phyloP scores from a whole-genome alignment of 2,329 filamentous ascomycete species.

The Epichloe sylvatica region DNA sequence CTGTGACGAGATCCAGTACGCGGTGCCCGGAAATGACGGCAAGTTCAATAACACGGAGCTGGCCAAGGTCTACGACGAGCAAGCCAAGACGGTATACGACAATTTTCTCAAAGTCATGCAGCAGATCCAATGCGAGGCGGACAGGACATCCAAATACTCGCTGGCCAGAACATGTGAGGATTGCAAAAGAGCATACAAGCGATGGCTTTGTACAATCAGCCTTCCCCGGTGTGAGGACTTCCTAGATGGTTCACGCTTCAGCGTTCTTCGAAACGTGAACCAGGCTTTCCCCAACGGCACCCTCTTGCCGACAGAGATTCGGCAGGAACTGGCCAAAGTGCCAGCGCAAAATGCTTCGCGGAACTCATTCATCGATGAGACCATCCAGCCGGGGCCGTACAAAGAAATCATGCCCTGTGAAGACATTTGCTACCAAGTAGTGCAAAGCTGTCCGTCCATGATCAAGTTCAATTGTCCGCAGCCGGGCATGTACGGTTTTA shows the following conservation, averaged over 20 bases:
- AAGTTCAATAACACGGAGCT: slow-evolving; percentile 49
- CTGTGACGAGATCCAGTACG: slow-evolving; percentile 78
- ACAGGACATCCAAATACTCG: slow-evolving; percentile 61
- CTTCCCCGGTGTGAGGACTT: slow-evolving; percentile 90
- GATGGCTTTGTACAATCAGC: slow-evolving; percentile 86
- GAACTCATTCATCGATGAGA: slow-evolving; percentile 56
- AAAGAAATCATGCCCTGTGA: slow-evolving; percentile 84
- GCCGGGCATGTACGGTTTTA: slow-evolving; percentile 19
- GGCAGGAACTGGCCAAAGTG: slow-evolving; percentile 9
- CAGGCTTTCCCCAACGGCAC: slow-evolving; percentile 59
- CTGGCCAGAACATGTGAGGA: slow-evolving; percentile 62
- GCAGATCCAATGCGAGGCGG: slow-evolving; percentile 74
- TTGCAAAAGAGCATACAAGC: slow-evolving; percentile 72
- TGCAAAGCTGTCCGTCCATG: slow-evolving; percentile 67
- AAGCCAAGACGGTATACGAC: slow-evolving; percentile 53
- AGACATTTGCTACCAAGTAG: slow-evolving; percentile 74
- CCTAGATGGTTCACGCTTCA: slow-evolving; percentile 32
- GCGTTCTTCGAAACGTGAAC: slow-evolving; percentile 51
- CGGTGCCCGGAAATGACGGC: slow-evolving; percentile 67
- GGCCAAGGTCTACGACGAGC: slow-evolving; percentile 61
- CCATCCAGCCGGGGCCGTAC: slow-evolving; percentile 73
- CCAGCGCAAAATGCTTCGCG: slow-evolving; percentile 37
- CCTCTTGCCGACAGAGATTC: slow-evolving; percentile 26
- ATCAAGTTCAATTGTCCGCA: slow-evolving; percentile 65
- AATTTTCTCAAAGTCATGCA: slow-evolving; percentile 72